Evolutionary conservation across 106 monocot genomes (phyloP), one percentile per base, ranked within the genome.

Genomic region (Platanthera zijinensis): DNA sequence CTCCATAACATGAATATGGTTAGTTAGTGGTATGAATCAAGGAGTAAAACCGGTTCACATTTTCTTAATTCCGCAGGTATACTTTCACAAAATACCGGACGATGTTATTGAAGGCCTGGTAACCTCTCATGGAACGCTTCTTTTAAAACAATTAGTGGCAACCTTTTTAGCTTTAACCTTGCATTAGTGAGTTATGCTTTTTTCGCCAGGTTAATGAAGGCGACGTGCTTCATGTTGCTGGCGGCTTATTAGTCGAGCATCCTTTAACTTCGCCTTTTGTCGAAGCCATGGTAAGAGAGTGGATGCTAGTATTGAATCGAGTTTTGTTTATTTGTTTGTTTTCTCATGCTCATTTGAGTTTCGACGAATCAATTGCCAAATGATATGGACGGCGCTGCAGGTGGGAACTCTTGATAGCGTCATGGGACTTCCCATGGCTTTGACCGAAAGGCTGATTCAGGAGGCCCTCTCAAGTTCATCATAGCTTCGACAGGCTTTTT

Each of bases 71-170:
- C 67, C 85, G 77, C 88, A 94, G 97, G 78, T 97, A 10, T 94
- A 94, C 83, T 99, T 94, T 79, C 97, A 94, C 66, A 86, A 92
- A 63, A 99, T 99, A 82, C 97, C 97, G n/a, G 92, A 99, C 72
- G 92, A 94, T 17, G 83, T 99, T 64, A 87, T 99, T 50, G 97
- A 99, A 73, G 92, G 59, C 57, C 80, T 99, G 97, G 97, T 99
- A 94, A 32, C n/a, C 22, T 28, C 45, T 18, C 30, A 66, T 32
- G 10, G 11, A 49, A 5, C 19, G 13, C 17, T 51, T 78, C 7
- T 7, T 39, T 8, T 78, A 73, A 0, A 51, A 52, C 63, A 30
- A 22, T 32, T 46, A 59, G 57, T 70, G 6, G 17, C 15, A 45
- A 17, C 9, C 45, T 10, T 48, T 49, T 18, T 7, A 17, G 3